Base-by-base conservation (phyloP, 163 green algal genomes). In the Scenedesmus sp. region DNA sequence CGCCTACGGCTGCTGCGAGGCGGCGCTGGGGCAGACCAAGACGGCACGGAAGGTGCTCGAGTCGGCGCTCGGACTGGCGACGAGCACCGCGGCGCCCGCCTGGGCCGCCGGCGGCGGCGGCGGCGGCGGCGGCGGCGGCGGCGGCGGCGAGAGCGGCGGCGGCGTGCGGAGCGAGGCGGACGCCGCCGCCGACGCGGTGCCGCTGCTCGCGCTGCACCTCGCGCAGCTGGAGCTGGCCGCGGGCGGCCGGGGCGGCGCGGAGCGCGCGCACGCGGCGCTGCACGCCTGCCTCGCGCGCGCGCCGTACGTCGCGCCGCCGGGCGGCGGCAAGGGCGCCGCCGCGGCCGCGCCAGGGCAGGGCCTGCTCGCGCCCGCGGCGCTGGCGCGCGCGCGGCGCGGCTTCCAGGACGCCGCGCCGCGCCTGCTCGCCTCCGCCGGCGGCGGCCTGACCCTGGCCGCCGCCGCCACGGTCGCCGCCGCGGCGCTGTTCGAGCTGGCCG, bases 401-500 rank as follows among this genome's bases (percentile, higher is more conserved):
- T 73, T 92, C 48, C 73, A 86, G 11, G 69, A 74, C 54, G 82
- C 71, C 22, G 75, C 60, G 22, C 48, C 36, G 34, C 47, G 44
- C n/a, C 44, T 65, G 48, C 48, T 73, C 14, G 28, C 29, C 4
- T 36, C 60, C 18, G 50, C 60, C 20, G 77, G 67, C 10, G 57
- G 62, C 42, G 28, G 56, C 22, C 45, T 89, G 20, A 54, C 20
- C 22, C 36, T 24, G 20, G 78, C 60, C 33, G 58, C 63, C 22
- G 81, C 80, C 36, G 80, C 81, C 13, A 65, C 63, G 3, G 45
- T 87, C 7, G 70, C 75, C 62, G 75, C 81, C 22, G 86, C 81
- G 10, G 84, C 63, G 24, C 34, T 83, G 53, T 82, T 83, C 33
- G 86, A 90, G 77, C 42, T 80, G 14, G 33, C 83, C 1, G 69